Percentiles rank a stretch among this genome's conserved stretches.
These are phyloP conservation scores for Syncephalastrum sp. DNA, from an alignment of 371 early-diverging fungal species.

Conservation along the genomic window DNA sequence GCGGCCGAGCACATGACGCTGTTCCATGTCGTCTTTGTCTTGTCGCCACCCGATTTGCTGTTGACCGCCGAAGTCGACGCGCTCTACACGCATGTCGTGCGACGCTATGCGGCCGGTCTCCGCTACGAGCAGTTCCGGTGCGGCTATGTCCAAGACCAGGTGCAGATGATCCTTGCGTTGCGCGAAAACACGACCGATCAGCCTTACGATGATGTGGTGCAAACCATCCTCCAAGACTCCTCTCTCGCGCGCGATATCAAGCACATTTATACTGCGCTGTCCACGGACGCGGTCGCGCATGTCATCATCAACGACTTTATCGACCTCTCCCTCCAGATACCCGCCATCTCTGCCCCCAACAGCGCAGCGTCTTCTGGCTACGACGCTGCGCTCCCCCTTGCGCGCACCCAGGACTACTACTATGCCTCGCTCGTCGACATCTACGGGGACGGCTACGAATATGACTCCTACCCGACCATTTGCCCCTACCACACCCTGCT, in stretches of 20 bases:
- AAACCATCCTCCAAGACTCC: conserved; percentile 39
- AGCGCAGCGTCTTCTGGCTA: conserved; percentile 3
- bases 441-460: conserved; percentile 60
- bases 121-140: conserved; percentile 82
- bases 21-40: conserved; percentile 83
- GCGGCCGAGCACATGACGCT: conserved; percentile 60
- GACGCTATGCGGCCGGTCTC: conserved; percentile 72
- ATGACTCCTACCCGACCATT: conserved; percentile 69
- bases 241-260: conserved; percentile 61
- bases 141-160: conserved; percentile 76
- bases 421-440: conserved; percentile 40
- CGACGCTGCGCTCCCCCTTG: conserved; percentile 6
- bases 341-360: conserved; percentile 23
- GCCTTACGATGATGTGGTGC: conserved; percentile 39
- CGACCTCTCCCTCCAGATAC: conserved; percentile 74
- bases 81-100: conserved; percentile 72
- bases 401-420: conserved; percentile 18
- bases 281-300: conserved; percentile 57
- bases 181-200: conserved; percentile 28
- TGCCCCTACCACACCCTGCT: conserved; percentile 87
- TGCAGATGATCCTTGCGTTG: conserved; percentile 64
- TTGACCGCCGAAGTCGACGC: conserved; percentile 61
- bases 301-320: conserved; percentile 77
- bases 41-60: conserved; percentile 57
- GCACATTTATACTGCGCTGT: conserved; percentile 62